These are phyloP conservation scores for Strobilomyces confusus DNA, from an alignment of 768 basidiomycete species.

Conservation along the genomic window DNA sequence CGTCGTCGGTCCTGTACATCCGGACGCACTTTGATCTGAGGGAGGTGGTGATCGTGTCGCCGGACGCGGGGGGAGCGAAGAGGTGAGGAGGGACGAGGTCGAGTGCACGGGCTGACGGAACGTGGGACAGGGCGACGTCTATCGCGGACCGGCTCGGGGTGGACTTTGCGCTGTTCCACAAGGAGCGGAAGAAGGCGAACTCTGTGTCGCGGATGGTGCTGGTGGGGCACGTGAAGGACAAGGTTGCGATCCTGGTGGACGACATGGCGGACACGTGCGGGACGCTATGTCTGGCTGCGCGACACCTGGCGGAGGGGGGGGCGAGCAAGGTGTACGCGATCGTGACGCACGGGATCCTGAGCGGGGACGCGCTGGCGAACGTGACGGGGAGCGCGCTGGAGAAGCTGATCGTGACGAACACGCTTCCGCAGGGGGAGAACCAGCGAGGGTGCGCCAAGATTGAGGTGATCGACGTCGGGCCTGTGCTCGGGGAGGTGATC, in stretches of 20 bases:
- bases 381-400: conserved; percentile 75
- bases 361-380: conserved; percentile 77
- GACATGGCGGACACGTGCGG: conserved; percentile 99
- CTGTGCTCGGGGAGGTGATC: conserved; percentile 94
- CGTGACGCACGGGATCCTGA: conserved; percentile 95
- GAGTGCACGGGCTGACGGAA: conserved; percentile 14
- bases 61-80: conserved; percentile 98
- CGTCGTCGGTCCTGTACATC: conserved; percentile 92
- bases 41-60: conserved; percentile 92
- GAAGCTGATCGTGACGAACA: conserved; percentile 98
- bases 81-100: conserved; percentile 46
- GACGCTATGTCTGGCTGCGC: conserved; percentile 88
- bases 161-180: conserved; percentile 98
- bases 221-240: conserved; percentile 89
- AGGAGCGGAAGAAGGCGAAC: conserved; percentile 96
- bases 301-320: conserved; percentile 85
- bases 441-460: conserved; percentile 70
- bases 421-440: conserved; percentile 85
- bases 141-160: conserved; percentile 95
- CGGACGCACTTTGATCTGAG: conserved; percentile 83
- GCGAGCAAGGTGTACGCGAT: conserved; percentile 84
- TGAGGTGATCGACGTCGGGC: conserved; percentile 92
- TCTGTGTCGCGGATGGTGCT: conserved; percentile 94
- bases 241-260: conserved; percentile 92
- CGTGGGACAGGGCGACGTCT: conserved; percentile 75